Percentiles rank a stretch among this genome's conserved stretches.
Evolutionary conservation across 352 stramenopile genomes (phyloP).

Genomic region (Globisporangium ultimum): DNA sequence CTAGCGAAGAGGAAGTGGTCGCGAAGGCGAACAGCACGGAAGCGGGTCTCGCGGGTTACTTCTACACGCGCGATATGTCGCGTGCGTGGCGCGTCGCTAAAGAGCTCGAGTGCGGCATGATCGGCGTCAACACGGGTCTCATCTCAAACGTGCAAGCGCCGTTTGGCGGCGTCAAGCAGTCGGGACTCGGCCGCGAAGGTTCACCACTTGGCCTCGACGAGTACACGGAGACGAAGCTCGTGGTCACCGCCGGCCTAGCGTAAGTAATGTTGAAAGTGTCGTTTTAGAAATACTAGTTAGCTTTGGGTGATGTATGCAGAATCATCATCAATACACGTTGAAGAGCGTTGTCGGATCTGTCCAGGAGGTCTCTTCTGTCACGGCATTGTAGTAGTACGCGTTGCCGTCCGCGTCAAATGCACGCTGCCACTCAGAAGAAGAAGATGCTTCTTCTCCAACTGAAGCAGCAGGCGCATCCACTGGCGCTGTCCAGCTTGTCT

Average conservation of each 20-base stretch:
- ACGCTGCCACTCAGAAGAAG: slow-evolving; percentile 4
- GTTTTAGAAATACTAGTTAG: too few relatives aligned
- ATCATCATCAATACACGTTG: too few relatives aligned
- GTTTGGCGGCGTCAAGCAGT: slow-evolving; percentile 90
- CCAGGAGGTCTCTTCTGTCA: slow-evolving; percentile 37
- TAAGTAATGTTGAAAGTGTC: slow-evolving; percentile 3
- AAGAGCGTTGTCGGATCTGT: slow-evolving; percentile 2
- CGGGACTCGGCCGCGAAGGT: slow-evolving; percentile 87
- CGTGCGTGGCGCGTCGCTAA: slow-evolving; percentile 85
- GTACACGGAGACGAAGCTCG: slow-evolving; percentile 97
- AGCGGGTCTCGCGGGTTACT: slow-evolving; percentile 92
- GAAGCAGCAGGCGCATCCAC: slow-evolving; percentile 1
- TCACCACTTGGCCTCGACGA: slow-evolving; percentile 89
- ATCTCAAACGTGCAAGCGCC: slow-evolving; percentile 87
- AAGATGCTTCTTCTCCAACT: background rate
- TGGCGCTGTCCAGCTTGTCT: slow-evolving; percentile 27
- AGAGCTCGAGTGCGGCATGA: slow-evolving; percentile 91
- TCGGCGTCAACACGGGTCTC: slow-evolving; percentile 92
- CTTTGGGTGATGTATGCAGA: too few relatives aligned
- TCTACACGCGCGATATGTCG: slow-evolving; percentile 91
- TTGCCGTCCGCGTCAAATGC: slow-evolving; percentile 17
- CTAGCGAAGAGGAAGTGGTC: slow-evolving; percentile 94
- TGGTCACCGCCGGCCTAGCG: slow-evolving; percentile 77
- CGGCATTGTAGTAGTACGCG: slow-evolving; percentile 42
- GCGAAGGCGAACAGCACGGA: slow-evolving; percentile 92